Evolutionary conservation across 164 flowering plant genomes (phyloP), one percentile per base, ranked within the genome.

Genomic region (Vitis vinifera): DNA sequence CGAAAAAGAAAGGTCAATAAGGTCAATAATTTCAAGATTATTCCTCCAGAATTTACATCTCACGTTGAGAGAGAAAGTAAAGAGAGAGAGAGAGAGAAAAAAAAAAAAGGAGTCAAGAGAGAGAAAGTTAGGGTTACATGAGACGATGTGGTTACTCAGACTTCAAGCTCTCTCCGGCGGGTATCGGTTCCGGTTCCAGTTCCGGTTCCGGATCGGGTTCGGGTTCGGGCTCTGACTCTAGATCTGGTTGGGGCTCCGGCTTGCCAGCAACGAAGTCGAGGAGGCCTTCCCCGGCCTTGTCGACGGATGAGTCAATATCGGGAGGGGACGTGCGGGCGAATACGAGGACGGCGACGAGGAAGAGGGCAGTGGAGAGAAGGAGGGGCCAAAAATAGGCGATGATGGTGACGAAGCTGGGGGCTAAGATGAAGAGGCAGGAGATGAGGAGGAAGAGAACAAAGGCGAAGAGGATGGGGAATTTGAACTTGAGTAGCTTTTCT

Each of bases 351-450:
- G 82, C 80, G 59, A 61, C 71, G 48, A 86, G 75, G 30, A 86
- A 79, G 31, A 86, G 67, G 62, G 84, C 75, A 27, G 87, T 86
- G 75, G 89, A 86, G 73, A 86, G 74, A 51, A 80, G 30, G 51
- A 86, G 87, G 30, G 89, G 89, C 87, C 87, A 81, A 55, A 86
- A 86, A 77, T 81, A 86, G 53, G 78, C 55, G n/a, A 86, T 51
- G 47, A 86, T 23, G 68, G 73, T 69, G 65, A 78, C 58, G 69
- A 85, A 76, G 2, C 77, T 64, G 27, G 86, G 82, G 1, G 81
- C 74, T 0, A 71, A 8, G 30, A 70, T 30, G 67, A 77, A 9
- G 11, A 81, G 62, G 31, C 72, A 29, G 69, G 63, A 31, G 14
- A 75, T 0, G 58, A 64, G 0, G 13, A 63, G 19, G 5, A 69